phyloP scores from a whole-genome alignment of 805 yeast genomes.

The Myxozyma sirexii region DNA sequence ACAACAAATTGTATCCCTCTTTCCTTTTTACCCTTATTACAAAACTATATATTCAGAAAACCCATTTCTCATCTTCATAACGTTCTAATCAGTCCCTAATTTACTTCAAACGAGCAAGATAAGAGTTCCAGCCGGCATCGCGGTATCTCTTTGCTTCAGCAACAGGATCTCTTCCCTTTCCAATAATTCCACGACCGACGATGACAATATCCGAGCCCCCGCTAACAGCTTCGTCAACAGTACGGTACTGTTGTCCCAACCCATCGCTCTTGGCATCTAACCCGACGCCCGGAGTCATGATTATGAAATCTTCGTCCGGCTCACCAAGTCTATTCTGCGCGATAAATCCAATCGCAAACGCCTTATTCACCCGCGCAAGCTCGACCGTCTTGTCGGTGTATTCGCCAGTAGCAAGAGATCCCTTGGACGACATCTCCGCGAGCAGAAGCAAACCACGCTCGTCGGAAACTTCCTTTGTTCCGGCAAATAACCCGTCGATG shows the following conservation, averaged over 20 bases:
- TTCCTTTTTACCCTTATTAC: neutral
- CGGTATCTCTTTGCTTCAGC: conserved; percentile 87
- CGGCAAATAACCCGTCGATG: conserved; percentile 84
- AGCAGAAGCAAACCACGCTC: conserved; percentile 89
- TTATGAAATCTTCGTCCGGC: conserved; percentile 91
- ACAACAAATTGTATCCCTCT: neutral
- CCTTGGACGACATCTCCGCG: conserved; percentile 93
- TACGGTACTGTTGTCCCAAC: conserved; percentile 94
- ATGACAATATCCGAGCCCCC: conserved; percentile 94
- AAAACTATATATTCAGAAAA: no score
- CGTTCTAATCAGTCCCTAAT: no score
- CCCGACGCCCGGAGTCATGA: conserved; percentile 99
- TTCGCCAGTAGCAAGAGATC: conserved; percentile 89
- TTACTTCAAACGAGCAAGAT: conserved; percentile 48
- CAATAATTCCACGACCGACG: conserved; percentile 97
- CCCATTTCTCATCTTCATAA: no score
- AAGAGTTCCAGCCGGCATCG: conserved; percentile 95
- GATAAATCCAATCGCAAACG: conserved; percentile 93
- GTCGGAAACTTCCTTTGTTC: conserved; percentile 54
- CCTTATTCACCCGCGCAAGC: conserved; percentile 82
- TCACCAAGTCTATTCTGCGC: conserved; percentile 84
- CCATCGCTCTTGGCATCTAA: conserved; percentile 95
- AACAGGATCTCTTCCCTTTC: conserved; percentile 88
- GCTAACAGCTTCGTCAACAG: conserved; percentile 79
- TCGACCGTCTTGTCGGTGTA: conserved; percentile 87